phyloP scores from a whole-genome alignment of 192 early-diverging fungal genomes.

The Backusella macrospora region DNA sequence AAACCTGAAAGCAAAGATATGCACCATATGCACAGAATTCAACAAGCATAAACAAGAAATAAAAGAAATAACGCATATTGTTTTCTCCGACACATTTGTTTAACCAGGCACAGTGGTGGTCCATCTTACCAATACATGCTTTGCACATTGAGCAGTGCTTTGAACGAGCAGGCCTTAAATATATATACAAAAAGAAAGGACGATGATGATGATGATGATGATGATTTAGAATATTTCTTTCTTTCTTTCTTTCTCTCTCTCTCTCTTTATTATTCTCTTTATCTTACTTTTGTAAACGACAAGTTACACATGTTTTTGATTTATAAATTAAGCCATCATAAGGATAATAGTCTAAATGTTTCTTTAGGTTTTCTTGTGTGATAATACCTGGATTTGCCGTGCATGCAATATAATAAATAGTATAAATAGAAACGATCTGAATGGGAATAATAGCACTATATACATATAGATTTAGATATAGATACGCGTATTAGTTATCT shows the following conservation, averaged over 20 bases:
- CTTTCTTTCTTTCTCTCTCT: background rate
- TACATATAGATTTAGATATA: background rate
- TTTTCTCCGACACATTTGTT: constrained; percentile 57
- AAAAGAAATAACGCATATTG: constrained; percentile 56
- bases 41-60: constrained; percentile 49
- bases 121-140: constrained; percentile 47
- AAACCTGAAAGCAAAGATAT: constrained; percentile 48
- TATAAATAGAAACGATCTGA: constrained; percentile 49
- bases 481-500: background rate
- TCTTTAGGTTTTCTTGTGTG: constrained; percentile 44
- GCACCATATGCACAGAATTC: constrained; percentile 55
- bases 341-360: constrained; percentile 43
- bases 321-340: constrained; percentile 53
- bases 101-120: constrained; percentile 61
- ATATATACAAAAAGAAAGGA: background rate
- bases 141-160: constrained; percentile 62
- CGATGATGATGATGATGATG: too few species aligned
- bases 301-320: constrained; percentile 56
- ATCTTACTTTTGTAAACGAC: constrained; percentile 54
- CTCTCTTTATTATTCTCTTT: background rate
- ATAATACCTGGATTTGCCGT: constrained; percentile 50
- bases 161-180: constrained; percentile 52
- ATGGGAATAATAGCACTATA: constrained; percentile 45
- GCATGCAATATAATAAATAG: constrained; percentile 49
- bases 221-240: background rate